Conservation (phyloP, 1,284 basidiomycete species). For the Pseudozyma tsukubaensis region DNA sequence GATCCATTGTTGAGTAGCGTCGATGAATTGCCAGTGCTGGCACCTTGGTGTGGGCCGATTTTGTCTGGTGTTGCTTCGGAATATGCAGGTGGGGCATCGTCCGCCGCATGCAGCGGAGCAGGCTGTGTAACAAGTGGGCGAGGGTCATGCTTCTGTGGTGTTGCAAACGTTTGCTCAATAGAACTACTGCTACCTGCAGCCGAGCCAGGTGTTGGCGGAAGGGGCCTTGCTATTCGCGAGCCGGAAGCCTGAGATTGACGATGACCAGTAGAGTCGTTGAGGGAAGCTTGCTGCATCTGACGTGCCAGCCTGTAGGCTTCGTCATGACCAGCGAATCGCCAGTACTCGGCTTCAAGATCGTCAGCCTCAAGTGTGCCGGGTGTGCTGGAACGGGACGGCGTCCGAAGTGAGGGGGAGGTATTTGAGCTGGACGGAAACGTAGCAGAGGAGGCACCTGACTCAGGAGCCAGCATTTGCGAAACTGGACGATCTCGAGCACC, state of each 20-base stretch:
- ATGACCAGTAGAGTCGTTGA: constrained; percentile 1
- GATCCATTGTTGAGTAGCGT: no score
- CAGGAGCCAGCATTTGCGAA: no score
- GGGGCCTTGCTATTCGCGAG: constrained; percentile 16
- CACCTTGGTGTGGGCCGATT: not conserved
- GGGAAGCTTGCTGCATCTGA: constrained; percentile 32
- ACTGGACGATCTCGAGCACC: not conserved
- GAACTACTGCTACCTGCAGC: not conserved
- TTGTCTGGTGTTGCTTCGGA: constrained; percentile 5
- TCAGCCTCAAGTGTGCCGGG: not conserved
- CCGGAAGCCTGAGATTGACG: not conserved
- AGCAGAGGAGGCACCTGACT: no score
- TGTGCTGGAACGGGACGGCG: not conserved
- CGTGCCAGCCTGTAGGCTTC: constrained; percentile 44
- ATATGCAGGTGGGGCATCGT: constrained; percentile 34
- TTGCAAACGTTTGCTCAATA: not conserved
- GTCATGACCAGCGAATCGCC: constrained; percentile 43
- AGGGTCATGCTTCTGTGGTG: constrained; percentile 5
- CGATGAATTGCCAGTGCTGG: not conserved
- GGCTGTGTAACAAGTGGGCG: not conserved
- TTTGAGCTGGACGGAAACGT: not conserved
- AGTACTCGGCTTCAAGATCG: constrained; percentile 40
- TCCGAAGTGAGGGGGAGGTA: not conserved
- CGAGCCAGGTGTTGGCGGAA: constrained; percentile 22
- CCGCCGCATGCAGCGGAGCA: constrained; percentile 1